Evolutionary conservation across 805 yeast species (phyloP), one percentile per base, ranked within the genome.

Genomic region (Teunomyces atbi): DNA sequence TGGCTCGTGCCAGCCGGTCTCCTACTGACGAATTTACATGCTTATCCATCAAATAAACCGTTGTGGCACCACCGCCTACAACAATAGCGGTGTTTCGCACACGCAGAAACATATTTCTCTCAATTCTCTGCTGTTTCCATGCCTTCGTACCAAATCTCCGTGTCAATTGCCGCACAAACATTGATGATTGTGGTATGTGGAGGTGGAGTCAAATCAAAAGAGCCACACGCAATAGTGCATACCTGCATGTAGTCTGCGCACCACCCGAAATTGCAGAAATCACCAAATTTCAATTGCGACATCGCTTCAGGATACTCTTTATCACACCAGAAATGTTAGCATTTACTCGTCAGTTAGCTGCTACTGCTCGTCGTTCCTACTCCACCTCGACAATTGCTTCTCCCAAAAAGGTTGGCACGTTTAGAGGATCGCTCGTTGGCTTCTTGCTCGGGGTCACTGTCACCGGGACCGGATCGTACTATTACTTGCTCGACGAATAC

Each of bases 401-500:
- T 4, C 66, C 73, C 16, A 67, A 60, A 50, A 68, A 59, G 50
- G 61, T 69, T 6, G 77, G 76, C 6, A 66, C 75, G 23, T 59
- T 73, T 53, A 69, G 72, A 60, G 76, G 77, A 16, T 79, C 78
- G 4, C 71, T 89, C 51, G 69, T 87, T 45, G 96, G 96, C 1
- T 89, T 89, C 66, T 75, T 89, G 45, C 71, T 83, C 26, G 96
- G 96, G 38, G 86, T 84, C 32, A 73, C 89, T 18, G 62, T 77
- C 51, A 85, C 96, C 13, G 91, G 95, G 2, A 78, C 77, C 45
- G 86, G 81, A 6, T 82, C 91, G 12, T 89, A 89, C 72, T 84
- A 81, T 64, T 89, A 87, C 66, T 73, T 87, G 54, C 66, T 87
- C 48, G 94, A 88, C 59, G 86, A 86, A 64, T 87, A 86, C 75